Evolutionary conservation across 2,329 filamentous ascomycete species (phyloP).

Genomic region (Metarhizium album): DNA sequence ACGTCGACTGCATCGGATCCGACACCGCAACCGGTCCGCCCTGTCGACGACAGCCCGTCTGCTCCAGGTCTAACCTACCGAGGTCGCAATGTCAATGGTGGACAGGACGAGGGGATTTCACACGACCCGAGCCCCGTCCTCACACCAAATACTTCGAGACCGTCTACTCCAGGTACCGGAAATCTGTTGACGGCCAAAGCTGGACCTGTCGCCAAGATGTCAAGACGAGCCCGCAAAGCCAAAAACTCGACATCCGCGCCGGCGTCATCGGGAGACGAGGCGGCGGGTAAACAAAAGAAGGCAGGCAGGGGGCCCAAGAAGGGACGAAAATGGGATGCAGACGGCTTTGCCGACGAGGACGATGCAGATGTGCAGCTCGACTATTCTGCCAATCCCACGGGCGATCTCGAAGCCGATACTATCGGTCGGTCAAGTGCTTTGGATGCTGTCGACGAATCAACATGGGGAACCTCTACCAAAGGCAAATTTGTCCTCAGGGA

Average conservation of each 20-base stretch:
- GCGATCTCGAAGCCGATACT: conserved; percentile 41
- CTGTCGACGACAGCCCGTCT: conserved; percentile 18
- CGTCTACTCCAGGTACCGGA: conserved; percentile 57
- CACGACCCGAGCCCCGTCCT: conserved; percentile 58
- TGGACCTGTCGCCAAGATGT: conserved; percentile 67
- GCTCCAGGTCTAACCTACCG: conserved; percentile 28
- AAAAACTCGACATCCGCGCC: conserved; percentile 56
- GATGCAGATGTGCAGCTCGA: conserved; percentile 64
- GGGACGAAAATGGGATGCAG: conserved; percentile 83
- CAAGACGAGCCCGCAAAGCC: conserved; percentile 63
- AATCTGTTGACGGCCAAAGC: conserved; percentile 60
- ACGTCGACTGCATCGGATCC: conserved; percentile 32
- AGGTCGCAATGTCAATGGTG: conserved; percentile 24
- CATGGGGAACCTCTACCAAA: conserved; percentile 79
- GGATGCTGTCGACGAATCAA: conserved; percentile 64
- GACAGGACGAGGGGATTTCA: conserved; percentile 33
- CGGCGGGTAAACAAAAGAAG: conserved; percentile 43
- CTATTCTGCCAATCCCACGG: conserved; percentile 62
- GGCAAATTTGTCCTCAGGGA: conserved; percentile 93
- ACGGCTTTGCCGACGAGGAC: conserved; percentile 78
- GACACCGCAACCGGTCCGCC: conserved; percentile 20
- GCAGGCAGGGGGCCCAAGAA: conserved; percentile 64
- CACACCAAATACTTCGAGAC: conserved; percentile 68
- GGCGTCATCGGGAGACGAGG: conserved; percentile 78
- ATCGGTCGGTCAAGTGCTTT: conserved; percentile 46